These are phyloP conservation scores for Jaltomata sinuosa DNA, from an alignment of 257 asterid species.

Conservation along the genomic window DNA sequence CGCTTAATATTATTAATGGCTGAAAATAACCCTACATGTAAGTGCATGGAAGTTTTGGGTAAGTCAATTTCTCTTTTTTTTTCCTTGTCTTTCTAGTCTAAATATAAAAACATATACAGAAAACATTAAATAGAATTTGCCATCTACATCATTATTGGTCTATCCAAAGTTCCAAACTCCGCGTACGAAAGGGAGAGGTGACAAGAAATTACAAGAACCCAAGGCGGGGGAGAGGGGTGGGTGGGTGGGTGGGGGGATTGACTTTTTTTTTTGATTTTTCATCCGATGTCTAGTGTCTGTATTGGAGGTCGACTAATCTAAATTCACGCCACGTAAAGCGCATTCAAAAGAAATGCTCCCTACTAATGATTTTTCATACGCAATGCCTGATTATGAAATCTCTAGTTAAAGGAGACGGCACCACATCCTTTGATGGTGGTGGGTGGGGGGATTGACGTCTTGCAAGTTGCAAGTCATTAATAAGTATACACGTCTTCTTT, in stretches of 20 bases:
- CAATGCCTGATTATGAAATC: too few relatives aligned
- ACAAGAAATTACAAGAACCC: not conserved
- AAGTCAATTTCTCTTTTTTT: not conserved
- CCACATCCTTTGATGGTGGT: too few relatives aligned
- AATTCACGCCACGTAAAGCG: too few relatives aligned
- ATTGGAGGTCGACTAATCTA: too few relatives aligned
- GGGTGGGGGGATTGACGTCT: not conserved
- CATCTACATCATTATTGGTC: not conserved
- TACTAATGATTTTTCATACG: too few relatives aligned
- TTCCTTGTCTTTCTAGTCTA: not conserved
- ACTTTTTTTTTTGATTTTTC: too few relatives aligned
- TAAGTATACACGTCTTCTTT: not conserved
- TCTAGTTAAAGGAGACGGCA: too few relatives aligned
- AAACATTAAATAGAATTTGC: not conserved
- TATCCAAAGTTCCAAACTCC: not conserved
- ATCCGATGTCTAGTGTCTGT: too few relatives aligned
- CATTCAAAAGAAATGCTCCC: too few relatives aligned
- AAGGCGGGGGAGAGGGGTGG: not conserved
- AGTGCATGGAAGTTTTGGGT: not conserved
- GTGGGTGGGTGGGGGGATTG: too few relatives aligned
- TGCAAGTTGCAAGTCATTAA: not conserved
- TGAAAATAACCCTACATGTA: not conserved
- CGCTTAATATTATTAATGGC: not conserved
- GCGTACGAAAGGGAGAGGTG: not conserved
- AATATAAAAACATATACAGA: not conserved